These are phyloP conservation scores for Gossypium aridum DNA, from an alignment of 441 rosid genomes.

Conservation along the genomic window DNA sequence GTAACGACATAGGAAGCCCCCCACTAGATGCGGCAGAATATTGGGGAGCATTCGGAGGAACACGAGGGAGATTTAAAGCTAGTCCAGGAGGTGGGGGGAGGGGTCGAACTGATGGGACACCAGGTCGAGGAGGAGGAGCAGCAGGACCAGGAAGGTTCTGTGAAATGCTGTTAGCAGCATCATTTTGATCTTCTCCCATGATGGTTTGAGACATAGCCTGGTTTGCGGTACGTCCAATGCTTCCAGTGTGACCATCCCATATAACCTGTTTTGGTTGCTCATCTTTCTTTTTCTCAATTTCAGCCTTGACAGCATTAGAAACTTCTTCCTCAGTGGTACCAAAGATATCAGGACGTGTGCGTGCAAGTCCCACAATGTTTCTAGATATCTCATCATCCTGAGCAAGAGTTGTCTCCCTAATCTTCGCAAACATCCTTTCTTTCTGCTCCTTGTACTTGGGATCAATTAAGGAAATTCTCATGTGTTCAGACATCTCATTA, in stretches of 20 bases:
- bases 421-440: constrained; percentile 98
- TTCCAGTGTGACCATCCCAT: constrained; percentile 99
- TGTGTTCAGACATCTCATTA: constrained; percentile 98
- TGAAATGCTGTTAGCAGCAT: constrained; percentile 35
- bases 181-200: constrained; percentile 64
- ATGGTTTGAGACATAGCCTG: constrained; percentile 84
- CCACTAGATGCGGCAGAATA: constrained; percentile 42
- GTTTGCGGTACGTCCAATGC: constrained; percentile 97
- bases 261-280: constrained; percentile 97
- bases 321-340: constrained; percentile 99
- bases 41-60: constrained; percentile 56
- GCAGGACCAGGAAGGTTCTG: constrained; percentile 86
- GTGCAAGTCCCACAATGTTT: constrained; percentile 91
- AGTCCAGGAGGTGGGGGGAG: constrained; percentile 94
- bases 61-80: constrained; percentile 80
- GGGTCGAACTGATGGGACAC: constrained; percentile 61
- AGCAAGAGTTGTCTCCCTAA: constrained; percentile 96
- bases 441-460: constrained; percentile 98
- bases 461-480: constrained; percentile 93
- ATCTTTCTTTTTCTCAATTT: constrained; percentile 95
- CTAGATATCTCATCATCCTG: constrained; percentile 96
- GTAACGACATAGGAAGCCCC: constrained; percentile 32
- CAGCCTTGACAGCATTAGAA: constrained; percentile 97
- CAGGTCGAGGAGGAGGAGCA: constrained; percentile 91
- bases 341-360: constrained; percentile 94